Evolutionary conservation across 2,329 filamentous ascomycete genomes (phyloP).

Genomic region (Calycina herbarum): DNA sequence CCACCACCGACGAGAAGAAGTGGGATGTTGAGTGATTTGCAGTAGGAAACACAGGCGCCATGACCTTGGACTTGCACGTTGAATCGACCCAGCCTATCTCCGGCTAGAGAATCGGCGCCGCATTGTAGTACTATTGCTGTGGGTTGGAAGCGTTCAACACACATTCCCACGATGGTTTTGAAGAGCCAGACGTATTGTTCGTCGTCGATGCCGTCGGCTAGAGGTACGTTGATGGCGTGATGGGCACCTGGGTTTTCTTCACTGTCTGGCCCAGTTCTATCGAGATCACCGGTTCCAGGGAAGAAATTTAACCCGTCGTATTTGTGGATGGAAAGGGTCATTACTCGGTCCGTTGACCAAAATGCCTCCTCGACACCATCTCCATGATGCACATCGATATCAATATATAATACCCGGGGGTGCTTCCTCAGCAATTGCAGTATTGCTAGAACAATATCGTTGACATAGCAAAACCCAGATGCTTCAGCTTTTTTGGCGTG

Average conservation of each 20-base stretch:
- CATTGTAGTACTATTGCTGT: slow-evolving; percentile 92
- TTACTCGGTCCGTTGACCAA: slow-evolving; percentile 83
- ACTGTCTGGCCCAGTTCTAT: slow-evolving; percentile 80
- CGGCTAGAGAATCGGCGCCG: slow-evolving; percentile 90
- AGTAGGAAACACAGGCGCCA: slow-evolving; percentile 85
- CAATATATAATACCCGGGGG: slow-evolving; percentile 88
- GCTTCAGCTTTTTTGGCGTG: slow-evolving; percentile 95
- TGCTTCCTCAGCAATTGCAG: slow-evolving; percentile 81
- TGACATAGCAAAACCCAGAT: slow-evolving; percentile 97
- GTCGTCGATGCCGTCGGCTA: slow-evolving; percentile 89
- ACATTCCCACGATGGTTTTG: slow-evolving; percentile 73
- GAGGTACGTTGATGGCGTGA: slow-evolving; percentile 85
- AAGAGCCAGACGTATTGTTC: slow-evolving; percentile 86
- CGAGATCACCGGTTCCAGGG: slow-evolving; percentile 83
- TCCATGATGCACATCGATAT: slow-evolving; percentile 90
- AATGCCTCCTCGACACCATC: slow-evolving; percentile 92
- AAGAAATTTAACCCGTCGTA: slow-evolving; percentile 85
- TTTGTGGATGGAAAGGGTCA: slow-evolving; percentile 96
- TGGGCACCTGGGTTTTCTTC: slow-evolving; percentile 85
- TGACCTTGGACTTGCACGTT: slow-evolving; percentile 96
- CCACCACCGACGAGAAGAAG: slow-evolving; percentile 91
- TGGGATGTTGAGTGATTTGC: slow-evolving; percentile 77
- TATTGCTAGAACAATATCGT: slow-evolving; percentile 94
- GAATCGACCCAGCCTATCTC: slow-evolving; percentile 91
- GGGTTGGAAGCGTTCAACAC: slow-evolving; percentile 82